A percentile compares a stretch with the other conserved stretches of the same genome.
Conservation (phyloP, 208 protist species). For the Acanthamoeba quina region DNA sequence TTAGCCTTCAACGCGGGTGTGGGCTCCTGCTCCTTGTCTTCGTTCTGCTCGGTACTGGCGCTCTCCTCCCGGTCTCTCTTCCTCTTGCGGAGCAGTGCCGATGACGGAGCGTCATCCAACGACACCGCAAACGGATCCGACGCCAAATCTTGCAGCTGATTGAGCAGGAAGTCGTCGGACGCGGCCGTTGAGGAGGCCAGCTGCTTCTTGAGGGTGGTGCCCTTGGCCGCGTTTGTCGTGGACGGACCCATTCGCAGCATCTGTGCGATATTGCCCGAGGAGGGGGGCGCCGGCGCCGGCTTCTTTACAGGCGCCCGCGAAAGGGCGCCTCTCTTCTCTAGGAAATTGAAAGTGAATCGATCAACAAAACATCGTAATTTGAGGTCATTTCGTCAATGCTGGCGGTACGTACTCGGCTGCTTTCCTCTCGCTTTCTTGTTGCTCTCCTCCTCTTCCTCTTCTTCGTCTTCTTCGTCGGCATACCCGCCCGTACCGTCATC, state of each 20-base stretch:
- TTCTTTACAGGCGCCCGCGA: neutral
- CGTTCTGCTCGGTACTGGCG: neutral
- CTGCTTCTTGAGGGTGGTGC: slow-evolving; percentile 17
- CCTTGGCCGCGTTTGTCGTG: neutral
- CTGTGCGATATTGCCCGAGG: slow-evolving; percentile 48
- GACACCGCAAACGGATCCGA: slow-evolving; percentile 12
- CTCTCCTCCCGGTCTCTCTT: slow-evolving; percentile 6
- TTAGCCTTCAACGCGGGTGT: neutral
- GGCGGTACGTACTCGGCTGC: neutral
- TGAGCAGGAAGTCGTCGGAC: slow-evolving; percentile 26
- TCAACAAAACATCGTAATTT: neutral
- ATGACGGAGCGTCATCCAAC: neutral
- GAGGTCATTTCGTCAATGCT: neutral
- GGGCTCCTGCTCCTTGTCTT: neutral
- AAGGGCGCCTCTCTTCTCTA: slow-evolving; percentile 44
- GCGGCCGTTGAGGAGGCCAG: neutral
- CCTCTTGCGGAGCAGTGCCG: neutral
- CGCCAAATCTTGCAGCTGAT: slow-evolving; percentile 39
- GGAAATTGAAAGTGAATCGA: neutral
- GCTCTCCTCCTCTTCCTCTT: slow-evolving; percentile 32
- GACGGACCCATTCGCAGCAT: slow-evolving; percentile 54
- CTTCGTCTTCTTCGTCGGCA: neutral
- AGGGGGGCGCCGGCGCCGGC: neutral
- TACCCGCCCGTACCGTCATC: slow-evolving; percentile 43
- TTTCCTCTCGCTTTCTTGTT: slow-evolving; percentile 43